These are phyloP conservation scores for Amorphotheca resinae DNA, from an alignment of 495 filamentous ascomycete genomes.

Conservation along the genomic window DNA sequence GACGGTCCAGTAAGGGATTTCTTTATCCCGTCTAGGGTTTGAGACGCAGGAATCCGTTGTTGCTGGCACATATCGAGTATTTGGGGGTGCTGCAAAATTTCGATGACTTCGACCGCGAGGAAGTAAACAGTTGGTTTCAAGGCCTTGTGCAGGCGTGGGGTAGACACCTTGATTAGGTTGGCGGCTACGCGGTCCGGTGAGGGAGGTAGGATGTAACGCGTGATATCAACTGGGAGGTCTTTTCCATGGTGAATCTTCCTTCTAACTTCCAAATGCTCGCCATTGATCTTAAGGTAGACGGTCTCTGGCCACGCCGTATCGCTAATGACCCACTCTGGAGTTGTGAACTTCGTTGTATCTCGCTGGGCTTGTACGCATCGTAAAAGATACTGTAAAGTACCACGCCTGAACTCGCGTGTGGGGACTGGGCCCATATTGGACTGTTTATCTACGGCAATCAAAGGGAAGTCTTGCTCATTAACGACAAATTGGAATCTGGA, in stretches of 20 bases:
- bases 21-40: slow-evolving; percentile 37
- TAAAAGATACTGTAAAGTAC: slow-evolving; percentile 22
- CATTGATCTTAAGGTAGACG: slow-evolving; percentile 54
- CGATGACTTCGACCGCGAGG: slow-evolving; percentile 51
- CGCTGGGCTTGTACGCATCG: slow-evolving; percentile 25
- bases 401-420: slow-evolving; percentile 9
- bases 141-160: slow-evolving; percentile 32
- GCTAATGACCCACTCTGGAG: slow-evolving; percentile 41
- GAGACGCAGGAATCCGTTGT: slow-evolving; percentile 23
- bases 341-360: slow-evolving; percentile 9
- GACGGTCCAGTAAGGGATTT: slow-evolving; percentile 27
- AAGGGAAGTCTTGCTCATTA: slow-evolving; percentile 2
- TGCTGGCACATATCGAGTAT: slow-evolving; percentile 32
- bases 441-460: slow-evolving; percentile 9
- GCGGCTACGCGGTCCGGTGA: slow-evolving; percentile 24
- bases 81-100: slow-evolving; percentile 35
- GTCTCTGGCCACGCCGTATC: slow-evolving; percentile 58
- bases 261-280: slow-evolving; percentile 39
- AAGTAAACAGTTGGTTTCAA: slow-evolving; percentile 30
- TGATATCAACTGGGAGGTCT: slow-evolving; percentile 64
- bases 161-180: slow-evolving; percentile 46
- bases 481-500: slow-evolving; percentile 14
- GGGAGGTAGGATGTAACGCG: slow-evolving; percentile 29
- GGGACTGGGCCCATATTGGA: not conserved
- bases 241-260: slow-evolving; percentile 58